Conservation (phyloP, 352 stramenopile species). For the Globisporangium yorkense region DNA sequence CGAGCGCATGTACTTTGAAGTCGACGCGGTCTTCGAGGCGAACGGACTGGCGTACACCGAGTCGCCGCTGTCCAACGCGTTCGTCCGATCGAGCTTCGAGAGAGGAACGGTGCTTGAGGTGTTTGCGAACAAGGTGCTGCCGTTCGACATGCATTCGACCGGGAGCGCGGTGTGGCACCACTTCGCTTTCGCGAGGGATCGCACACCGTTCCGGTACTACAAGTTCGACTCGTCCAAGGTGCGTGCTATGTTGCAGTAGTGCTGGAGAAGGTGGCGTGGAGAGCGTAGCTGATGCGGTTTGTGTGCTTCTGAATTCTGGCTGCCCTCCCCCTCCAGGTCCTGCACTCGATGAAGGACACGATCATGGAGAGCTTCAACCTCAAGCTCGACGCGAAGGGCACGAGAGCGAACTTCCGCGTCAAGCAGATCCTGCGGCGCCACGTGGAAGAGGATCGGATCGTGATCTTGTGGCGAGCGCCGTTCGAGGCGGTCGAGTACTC, state of each 20-base stretch:
- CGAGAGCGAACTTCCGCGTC: conserved; percentile 37
- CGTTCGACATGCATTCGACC: conserved; percentile 29
- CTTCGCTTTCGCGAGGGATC: conserved; percentile 10
- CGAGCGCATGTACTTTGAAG: not conserved
- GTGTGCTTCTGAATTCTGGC: not conserved
- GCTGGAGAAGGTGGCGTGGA: not conserved
- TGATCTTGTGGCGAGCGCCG: not conserved
- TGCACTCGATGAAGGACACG: conserved; percentile 29
- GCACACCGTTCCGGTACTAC: conserved; percentile 3
- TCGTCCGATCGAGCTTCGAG: not conserved
- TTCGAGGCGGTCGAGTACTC: not conserved
- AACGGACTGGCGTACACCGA: conserved; percentile 4
- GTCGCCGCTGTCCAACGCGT: not conserved
- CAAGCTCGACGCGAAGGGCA: conserved; percentile 39
- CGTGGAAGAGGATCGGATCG: conserved; percentile 1
- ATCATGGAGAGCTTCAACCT: conserved; percentile 56
- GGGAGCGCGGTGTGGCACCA: conserved; percentile 30
- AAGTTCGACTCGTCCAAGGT: not conserved
- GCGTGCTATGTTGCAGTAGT: not conserved
- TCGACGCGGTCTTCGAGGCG: conserved; percentile 1
- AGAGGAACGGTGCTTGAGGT: conserved; percentile 28
- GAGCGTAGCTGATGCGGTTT: not conserved
- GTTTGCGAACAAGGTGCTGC: conserved; percentile 26
- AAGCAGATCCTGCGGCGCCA: conserved; percentile 47
- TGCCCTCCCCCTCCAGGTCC: not conserved